A percentile compares a stretch with the other conserved stretches of the same genome.
These are phyloP conservation scores for Hypericum perforatum DNA, from an alignment of 345 rosid genomes.

Conservation along the genomic window DNA sequence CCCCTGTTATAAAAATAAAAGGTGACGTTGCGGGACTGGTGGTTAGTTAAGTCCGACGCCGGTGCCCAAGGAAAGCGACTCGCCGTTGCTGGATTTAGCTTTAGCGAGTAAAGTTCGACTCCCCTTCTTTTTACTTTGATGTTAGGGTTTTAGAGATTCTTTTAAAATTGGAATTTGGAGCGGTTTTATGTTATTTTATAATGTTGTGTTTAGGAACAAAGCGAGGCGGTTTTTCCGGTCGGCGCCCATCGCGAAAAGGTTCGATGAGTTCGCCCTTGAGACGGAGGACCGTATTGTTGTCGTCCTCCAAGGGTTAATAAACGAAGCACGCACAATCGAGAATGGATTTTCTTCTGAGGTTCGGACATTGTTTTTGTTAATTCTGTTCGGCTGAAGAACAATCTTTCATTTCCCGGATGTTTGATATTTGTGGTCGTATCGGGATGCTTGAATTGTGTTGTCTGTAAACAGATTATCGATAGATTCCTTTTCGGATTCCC, in stretches of 20 bases:
- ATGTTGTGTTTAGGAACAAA: constrained; percentile 21
- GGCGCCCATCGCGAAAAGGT: constrained; percentile 52
- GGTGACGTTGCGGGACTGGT: constrained; percentile 69
- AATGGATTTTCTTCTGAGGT: constrained; percentile 67
- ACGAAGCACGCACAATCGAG: constrained; percentile 29
- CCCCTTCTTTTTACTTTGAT: background rate
- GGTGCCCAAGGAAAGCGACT: constrained; percentile 46
- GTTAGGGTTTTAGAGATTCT: background rate
- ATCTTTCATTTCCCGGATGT: no score
- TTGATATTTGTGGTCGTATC: background rate
- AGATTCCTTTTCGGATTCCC: constrained; percentile 78
- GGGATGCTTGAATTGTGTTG: background rate
- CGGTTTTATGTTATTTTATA: background rate
- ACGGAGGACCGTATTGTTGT: constrained; percentile 59
- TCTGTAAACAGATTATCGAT: constrained; percentile 35
- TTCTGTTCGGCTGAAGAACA: background rate
- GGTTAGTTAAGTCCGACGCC: constrained; percentile 45
- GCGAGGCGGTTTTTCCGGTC: constrained; percentile 54
- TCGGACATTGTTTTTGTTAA: background rate
- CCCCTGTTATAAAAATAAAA: constrained; percentile 6
- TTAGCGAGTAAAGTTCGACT: constrained; percentile 29
- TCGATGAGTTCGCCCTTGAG: constrained; percentile 52
- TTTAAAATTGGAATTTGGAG: background rate
- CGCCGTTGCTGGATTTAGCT: constrained; percentile 57
- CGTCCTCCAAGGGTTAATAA: constrained; percentile 43